Evolutionary conservation across 2,329 filamentous ascomycete genomes (phyloP), one percentile per base, ranked within the genome.

Genomic region (Fusarium xylarioides): DNA sequence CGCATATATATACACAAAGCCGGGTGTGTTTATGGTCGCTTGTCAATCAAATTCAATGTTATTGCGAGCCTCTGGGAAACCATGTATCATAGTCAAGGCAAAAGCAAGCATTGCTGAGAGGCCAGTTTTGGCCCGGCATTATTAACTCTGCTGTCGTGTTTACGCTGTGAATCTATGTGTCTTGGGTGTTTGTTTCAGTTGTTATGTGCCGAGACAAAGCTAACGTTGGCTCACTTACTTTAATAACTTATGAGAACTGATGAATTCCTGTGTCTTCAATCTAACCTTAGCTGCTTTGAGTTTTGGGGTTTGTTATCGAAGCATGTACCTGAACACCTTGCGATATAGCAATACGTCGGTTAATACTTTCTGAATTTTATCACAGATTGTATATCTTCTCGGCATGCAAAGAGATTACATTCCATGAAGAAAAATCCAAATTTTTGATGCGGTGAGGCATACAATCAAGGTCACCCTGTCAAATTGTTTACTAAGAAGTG

Each of bases 21-120:
- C 67, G 79, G 81, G 62, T 77, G 80, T 78, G 80, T 83, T 83
- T 82, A 83, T 83, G 80, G 80, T 77, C 73, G 81, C 77, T 75
- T 74, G 77, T 78, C 68, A 79, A 79, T 47, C 46, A 59, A 50
- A 21, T 63, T 61, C 71, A 73, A 59, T 77, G 75, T 73, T 74
- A 68, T 54, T 73, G 77, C 74, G 70, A 78, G 77, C 74, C 72
- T 76, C 26, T 40, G 34, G 71, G 54, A 40, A 73, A 71, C 71
- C 63, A 59, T 78, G 66, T 74, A 77, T 63, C 32, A 76, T 78
- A 78, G 74, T 70, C 64, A 75, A 68, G 74, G 71, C 76, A 70
- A 67, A 67, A 78, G 74, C 74, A 78, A 79, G 67, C 76, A 79
- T 79, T 80, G 77, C 80, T 75, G 56, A 71, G 80, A 82, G 80